Evolutionary conservation across 441 rosid genomes (phyloP).

Genomic region (Eutrema salsugineum): DNA sequence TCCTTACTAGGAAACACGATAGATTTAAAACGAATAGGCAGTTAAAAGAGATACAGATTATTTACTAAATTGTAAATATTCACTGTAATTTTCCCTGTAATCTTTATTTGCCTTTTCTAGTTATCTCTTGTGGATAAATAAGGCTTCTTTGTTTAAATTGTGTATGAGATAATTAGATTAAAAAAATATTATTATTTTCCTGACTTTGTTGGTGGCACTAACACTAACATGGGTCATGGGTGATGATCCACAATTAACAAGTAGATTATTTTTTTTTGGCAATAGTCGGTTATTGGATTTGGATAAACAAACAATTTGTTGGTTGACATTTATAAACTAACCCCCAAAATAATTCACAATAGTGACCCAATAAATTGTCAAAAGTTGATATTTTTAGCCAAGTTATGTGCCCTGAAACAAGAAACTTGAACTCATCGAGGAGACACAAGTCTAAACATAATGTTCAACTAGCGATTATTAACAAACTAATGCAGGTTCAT

Average conservation of each 20-base stretch:
- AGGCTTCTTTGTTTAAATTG: neutral
- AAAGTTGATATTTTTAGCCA: neutral
- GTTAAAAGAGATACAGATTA: neutral
- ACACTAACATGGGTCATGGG: conserved; percentile 10
- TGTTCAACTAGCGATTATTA: too few relatives aligned
- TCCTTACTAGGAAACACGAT: neutral
- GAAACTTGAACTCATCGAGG: neutral
- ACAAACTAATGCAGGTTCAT: too few relatives aligned
- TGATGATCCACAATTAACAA: neutral
- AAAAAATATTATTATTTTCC: neutral
- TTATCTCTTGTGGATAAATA: neutral
- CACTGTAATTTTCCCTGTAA: neutral
- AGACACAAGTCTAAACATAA: too few relatives aligned
- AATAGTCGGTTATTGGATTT: conserved; percentile 11
- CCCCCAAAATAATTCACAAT: neutral
- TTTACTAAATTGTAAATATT: neutral
- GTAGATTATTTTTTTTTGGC: neutral
- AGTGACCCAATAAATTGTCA: neutral
- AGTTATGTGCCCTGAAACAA: neutral
- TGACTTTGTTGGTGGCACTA: conserved; percentile 19
- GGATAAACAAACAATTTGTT: neutral
- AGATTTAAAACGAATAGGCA: neutral
- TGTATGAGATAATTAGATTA: neutral
- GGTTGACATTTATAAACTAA: neutral
- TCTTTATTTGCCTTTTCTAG: neutral